Base-by-base conservation (phyloP, 768 basidiomycete species). In the Leccinum truebloodii region DNA sequence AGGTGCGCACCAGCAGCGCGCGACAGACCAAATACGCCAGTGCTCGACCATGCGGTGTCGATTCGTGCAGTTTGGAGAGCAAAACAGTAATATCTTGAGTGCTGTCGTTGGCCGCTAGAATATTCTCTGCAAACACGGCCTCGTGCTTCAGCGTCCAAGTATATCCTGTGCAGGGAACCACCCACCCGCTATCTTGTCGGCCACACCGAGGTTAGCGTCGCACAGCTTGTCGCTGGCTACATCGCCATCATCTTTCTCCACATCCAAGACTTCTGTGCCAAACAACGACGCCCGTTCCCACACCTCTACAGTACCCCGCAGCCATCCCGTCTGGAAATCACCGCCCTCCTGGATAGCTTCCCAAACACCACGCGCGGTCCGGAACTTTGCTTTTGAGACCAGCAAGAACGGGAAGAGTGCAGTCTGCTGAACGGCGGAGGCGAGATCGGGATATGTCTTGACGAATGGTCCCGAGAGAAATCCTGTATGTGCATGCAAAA, bases 391-490 rank as follows among this genome's bases (percentile, higher is more conserved):
- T 67, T 89, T 92, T 7, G 90, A 88, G 65, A 84, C 88, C 16
- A 95, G 71, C 49, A 95, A 75, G 67, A 85, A 84, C 0, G 93
- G 89, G 69, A 93, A 90, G 57, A 95, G 73, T 1, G 87, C 69
- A 34, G 77, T 74, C 62, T 83, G 76, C 61, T 85, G 83, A 26
- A 81, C 70, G 30, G 75, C 70, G 26, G 73, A 37, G 4, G 57
- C n/a, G n/a, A 66, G 2, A 3, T 70, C 59, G 3, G 79, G 73
- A 49, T 77, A 62, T 1, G 59, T 51, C 6, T 66, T 67, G 30
- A 71, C 59, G 59, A 90, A 80, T 35, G 83, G 77, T 0, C 76
- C 69, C 1, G 76, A 73, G 12, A 92, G 75, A 72, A 91, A 92
- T 3, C 72, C 62, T 12, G 86, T 69, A 65, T 92, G 88, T 6